phyloP scores from a whole-genome alignment of 2,329 filamentous ascomycete genomes.

The Chaetomium globosum region DNA sequence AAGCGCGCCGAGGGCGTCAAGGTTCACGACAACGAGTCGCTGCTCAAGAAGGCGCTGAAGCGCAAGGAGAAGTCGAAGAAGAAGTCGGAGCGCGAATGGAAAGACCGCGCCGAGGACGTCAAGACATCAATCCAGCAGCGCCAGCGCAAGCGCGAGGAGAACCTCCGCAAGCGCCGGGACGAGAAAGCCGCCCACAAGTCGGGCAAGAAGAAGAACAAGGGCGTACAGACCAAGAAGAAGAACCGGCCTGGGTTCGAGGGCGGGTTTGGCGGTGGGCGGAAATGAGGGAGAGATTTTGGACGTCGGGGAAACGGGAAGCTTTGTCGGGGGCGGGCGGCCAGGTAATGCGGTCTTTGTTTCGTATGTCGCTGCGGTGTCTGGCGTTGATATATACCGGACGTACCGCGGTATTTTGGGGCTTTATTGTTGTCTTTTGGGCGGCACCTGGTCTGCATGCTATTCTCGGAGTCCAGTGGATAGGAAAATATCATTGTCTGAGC shows the following conservation, averaged over 20 bases:
- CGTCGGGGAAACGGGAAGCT: background rate
- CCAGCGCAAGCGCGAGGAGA: constrained; percentile 81
- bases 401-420: constrained; percentile 17
- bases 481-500: constrained; percentile 23
- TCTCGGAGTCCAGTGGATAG: constrained; percentile 22
- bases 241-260: constrained; percentile 68
- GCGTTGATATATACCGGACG: constrained; percentile 19
- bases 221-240: constrained; percentile 50
- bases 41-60: constrained; percentile 94
- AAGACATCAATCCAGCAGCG: constrained; percentile 74
- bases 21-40: constrained; percentile 79
- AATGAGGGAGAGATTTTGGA: constrained; percentile 39
- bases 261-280: constrained; percentile 63
- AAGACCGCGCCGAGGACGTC: constrained; percentile 70
- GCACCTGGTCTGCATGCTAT: constrained; percentile 13
- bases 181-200: constrained; percentile 65
- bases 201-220: constrained; percentile 55
- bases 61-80: constrained; percentile 86
- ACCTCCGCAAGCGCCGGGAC: constrained; percentile 72
- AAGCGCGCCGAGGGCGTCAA: constrained; percentile 87
- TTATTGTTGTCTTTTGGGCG: constrained; percentile 11
- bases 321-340: constrained; percentile 5
- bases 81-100: constrained; percentile 90
- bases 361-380: constrained; percentile 15
- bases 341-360: constrained; percentile 9